These are phyloP conservation scores for Mycena chlorophos DNA, from an alignment of 768 basidiomycete genomes.

Conservation along the genomic window DNA sequence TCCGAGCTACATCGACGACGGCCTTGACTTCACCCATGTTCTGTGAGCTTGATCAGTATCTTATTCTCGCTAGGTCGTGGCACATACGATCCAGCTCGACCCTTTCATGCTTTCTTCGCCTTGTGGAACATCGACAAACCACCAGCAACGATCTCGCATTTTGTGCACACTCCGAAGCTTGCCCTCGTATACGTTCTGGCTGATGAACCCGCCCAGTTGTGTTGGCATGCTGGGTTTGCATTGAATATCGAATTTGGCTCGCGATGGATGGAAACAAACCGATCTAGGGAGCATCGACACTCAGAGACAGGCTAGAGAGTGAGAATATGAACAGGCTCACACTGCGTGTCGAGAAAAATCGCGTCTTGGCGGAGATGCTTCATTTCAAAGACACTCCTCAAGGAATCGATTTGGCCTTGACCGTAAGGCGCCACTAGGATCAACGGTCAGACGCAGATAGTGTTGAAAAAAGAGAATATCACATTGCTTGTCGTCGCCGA, in stretches of 20 bases:
- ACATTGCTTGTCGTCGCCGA: constrained; percentile 41
- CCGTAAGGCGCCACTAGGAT: constrained; percentile 76
- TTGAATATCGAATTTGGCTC: constrained; percentile 12
- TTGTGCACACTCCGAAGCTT: constrained; percentile 54
- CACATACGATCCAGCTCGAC: constrained; percentile 33
- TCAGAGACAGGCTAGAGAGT: too few species aligned
- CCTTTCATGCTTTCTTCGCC: constrained; percentile 36
- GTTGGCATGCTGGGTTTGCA: constrained; percentile 78
- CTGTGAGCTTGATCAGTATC: constrained; percentile 36
- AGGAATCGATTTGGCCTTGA: constrained; percentile 59
- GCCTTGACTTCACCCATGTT: constrained; percentile 59
- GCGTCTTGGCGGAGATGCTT: constrained; percentile 50
- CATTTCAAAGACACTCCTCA: constrained; percentile 81
- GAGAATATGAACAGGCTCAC: constrained; percentile 45
- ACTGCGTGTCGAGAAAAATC: constrained; percentile 71
- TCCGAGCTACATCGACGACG: constrained; percentile 55
- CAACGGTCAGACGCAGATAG: not conserved
- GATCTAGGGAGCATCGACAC: too few species aligned
- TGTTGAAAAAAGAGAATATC: constrained; percentile 1
- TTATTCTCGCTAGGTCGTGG: constrained; percentile 2
- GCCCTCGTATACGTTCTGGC: constrained; percentile 59
- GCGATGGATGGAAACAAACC: too few species aligned
- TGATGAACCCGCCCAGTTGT: constrained; percentile 74
- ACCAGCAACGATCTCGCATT: constrained; percentile 44
- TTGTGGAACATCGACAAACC: constrained; percentile 58